These are phyloP conservation scores for Phytophthora megakarya DNA, from an alignment of 352 stramenopile species.

Conservation along the genomic window DNA sequence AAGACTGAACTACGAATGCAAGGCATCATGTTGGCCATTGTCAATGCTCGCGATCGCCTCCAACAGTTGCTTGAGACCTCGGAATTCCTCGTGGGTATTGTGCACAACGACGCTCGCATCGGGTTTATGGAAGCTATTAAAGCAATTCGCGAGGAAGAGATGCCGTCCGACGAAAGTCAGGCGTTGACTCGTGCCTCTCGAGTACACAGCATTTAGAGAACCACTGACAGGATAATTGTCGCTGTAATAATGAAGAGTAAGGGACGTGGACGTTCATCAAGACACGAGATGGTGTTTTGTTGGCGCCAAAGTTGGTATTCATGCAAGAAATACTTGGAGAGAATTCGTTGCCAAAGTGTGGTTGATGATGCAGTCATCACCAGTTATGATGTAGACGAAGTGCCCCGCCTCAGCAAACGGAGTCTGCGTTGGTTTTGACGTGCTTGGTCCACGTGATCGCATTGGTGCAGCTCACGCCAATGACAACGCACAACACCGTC, in stretches of 20 bases:
- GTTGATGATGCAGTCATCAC: no score
- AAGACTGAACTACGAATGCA: constrained; percentile 60
- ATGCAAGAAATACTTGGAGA: no score
- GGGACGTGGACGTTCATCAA: constrained; percentile 11
- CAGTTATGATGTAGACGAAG: not conserved
- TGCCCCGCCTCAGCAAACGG: not conserved
- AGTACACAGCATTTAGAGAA: constrained; percentile 31
- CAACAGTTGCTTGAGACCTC: constrained; percentile 68
- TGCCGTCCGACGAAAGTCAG: constrained; percentile 26
- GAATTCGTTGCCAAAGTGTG: no score
- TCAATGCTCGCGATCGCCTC: constrained; percentile 71
- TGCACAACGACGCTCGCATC: constrained; percentile 63
- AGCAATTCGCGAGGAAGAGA: constrained; percentile 52
- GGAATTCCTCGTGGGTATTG: constrained; percentile 69
- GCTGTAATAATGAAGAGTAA: constrained; percentile 30
- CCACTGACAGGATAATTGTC: constrained; percentile 2
- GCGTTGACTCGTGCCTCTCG: constrained; percentile 22
- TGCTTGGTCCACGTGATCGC: not conserved
- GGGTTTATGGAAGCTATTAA: constrained; percentile 66
- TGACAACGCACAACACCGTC: constrained; percentile 3
- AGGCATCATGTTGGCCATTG: constrained; percentile 74
- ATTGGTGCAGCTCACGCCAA: constrained; percentile 20
- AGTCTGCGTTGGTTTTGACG: constrained; percentile 7
- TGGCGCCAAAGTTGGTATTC: no score
- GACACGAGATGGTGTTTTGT: not conserved